Base-by-base conservation (phyloP, 176 grass and related monocot genomes). In the Alopecurus myosuroides region DNA sequence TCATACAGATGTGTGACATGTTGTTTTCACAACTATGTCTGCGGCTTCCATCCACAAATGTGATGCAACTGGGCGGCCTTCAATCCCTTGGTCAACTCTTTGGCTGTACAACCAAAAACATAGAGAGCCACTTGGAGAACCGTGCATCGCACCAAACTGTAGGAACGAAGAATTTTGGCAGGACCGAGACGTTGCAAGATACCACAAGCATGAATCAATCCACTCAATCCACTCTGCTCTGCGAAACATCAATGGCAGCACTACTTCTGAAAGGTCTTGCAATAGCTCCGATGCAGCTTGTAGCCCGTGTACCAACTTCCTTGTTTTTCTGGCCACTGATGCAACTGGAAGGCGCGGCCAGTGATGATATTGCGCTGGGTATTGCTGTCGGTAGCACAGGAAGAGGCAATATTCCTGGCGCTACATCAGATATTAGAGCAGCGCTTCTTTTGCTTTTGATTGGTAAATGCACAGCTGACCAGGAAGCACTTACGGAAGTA, bases 391-490 rank as follows among this genome's bases (percentile, higher is more conserved):
- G 97, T 46, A 96, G 93, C 88, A 99, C 92, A 56, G 97, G 93
- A 82, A 92, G 93, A 90, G 97, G 97, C 57, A 96, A 99, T 88
- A 88, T 99, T 61, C 97, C 91, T 89, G 97, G 97, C 77, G 91
- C 91, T 68, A 99, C 94, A 77, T 99, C 97, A 89, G 97, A 99
- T 84, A 99, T 99, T 82, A 78, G 97, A 83, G 91, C 97, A 44
- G 89, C 97, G 28, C 88, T 99, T 74, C 91, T 99, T 25, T 85
- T 99, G 78, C 88, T 99, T 83, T 82, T 99, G 78, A 92, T 99
- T 86, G 97, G 97, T 83, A 99, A 99, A 89, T 99, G 97, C 82
- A 99, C 89, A 68, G 91, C 93, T 92, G 94, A 99, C 77, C 87
- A 87, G 61, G 93, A 90, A 66, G 97, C 97, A 77, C 89, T 99